phyloP scores from a whole-genome alignment of 129 eudicot genomes.

The Arctium minus region DNA sequence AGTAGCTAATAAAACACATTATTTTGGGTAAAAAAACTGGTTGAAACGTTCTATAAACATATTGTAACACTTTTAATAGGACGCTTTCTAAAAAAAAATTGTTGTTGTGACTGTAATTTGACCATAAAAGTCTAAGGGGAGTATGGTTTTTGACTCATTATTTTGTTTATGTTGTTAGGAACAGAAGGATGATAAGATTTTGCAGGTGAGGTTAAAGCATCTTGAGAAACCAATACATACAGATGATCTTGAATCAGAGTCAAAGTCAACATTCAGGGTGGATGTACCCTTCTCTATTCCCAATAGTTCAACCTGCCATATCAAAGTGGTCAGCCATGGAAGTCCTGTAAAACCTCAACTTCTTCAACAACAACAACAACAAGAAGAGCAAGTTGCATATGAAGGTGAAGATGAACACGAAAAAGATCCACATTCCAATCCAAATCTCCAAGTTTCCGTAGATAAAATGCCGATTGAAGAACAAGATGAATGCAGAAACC shows the following conservation, averaged over 20 bases:
- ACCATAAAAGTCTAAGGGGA: neutral
- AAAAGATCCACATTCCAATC: constrained; percentile 36
- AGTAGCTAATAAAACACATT: too few species aligned
- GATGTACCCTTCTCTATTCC: constrained; percentile 48
- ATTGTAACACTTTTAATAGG: neutral
- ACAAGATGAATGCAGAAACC: constrained; percentile 13
- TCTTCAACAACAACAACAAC: constrained; percentile 19
- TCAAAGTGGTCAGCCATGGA: constrained; percentile 55
- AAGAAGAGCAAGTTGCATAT: constrained; percentile 52
- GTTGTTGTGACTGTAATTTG: neutral
- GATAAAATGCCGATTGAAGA: constrained; percentile 23
- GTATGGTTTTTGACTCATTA: constrained; percentile 1
- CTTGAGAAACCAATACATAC: constrained; percentile 22
- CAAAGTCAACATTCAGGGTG: constrained; percentile 41
- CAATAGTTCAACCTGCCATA: constrained; percentile 43
- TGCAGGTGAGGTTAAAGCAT: constrained; percentile 51
- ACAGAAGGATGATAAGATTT: constrained; percentile 19
- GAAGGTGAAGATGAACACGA: constrained; percentile 78
- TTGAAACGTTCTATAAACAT: too few species aligned
- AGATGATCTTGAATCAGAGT: constrained; percentile 27
- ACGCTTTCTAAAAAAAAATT: neutral
- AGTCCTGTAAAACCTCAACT: constrained; percentile 35
- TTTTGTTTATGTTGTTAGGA: constrained; percentile 37
- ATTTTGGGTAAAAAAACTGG: too few species aligned
- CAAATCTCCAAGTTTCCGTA: constrained; percentile 14